Evolutionary conservation across 2,329 filamentous ascomycete species (phyloP).

Genomic region (Phialophora tarda): DNA sequence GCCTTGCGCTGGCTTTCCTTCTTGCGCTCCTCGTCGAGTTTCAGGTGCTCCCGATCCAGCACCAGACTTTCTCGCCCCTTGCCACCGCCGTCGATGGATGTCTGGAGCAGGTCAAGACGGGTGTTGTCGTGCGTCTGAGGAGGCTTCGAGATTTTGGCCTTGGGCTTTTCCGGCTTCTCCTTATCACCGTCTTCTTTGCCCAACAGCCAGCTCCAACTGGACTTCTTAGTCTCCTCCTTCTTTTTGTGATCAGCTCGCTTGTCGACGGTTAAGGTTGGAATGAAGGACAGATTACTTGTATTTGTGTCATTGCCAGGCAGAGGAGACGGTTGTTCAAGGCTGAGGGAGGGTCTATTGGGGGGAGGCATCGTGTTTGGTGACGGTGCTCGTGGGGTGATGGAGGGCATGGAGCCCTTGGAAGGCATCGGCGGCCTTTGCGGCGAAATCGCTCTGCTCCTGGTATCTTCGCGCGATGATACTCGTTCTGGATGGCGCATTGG

Average conservation of each 20-base stretch:
- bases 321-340: conserved; percentile 71
- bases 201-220: conserved; percentile 79
- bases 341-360: conserved; percentile 52
- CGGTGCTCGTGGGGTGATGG: conserved; percentile 26
- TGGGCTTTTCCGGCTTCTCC: conserved; percentile 67
- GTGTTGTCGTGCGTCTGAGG: conserved; percentile 73
- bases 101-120: conserved; percentile 83
- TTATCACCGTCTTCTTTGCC: conserved; percentile 71
- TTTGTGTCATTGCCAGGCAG: conserved; percentile 72
- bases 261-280: conserved; percentile 76
- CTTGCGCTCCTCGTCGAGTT: conserved; percentile 72
- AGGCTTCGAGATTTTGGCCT: conserved; percentile 62
- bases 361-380: conserved; percentile 43
- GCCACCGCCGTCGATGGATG: conserved; percentile 73
- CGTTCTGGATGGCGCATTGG: conserved; percentile 54
- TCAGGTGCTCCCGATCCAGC: conserved; percentile 77
- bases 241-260: conserved; percentile 77
- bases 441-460: conserved; percentile 40
- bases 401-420: conserved; percentile 31
- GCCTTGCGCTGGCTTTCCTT: conserved; percentile 79
- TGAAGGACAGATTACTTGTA: conserved; percentile 79
- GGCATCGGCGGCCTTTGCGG: conserved; percentile 55
- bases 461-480: conserved; percentile 55
- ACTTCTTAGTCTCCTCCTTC: conserved; percentile 75
- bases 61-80: conserved; percentile 80